Base-by-base conservation (phyloP, 345 rosid genomes). In the Lagerstroemia speciosa region DNA sequence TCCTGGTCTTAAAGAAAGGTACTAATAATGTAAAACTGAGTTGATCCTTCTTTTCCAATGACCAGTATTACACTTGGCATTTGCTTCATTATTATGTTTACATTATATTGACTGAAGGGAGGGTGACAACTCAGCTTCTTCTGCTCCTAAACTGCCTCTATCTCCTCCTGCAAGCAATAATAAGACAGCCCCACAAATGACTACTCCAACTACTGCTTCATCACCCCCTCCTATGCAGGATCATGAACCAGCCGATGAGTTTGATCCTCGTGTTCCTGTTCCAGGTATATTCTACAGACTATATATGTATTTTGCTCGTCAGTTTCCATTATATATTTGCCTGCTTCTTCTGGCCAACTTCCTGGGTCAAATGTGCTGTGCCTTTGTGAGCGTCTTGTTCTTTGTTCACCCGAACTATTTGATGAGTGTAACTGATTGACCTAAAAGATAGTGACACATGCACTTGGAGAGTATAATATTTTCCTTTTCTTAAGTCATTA, bases 241-340 rank as follows among this genome's bases (percentile, higher is more conserved):
- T 60, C 48, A 66, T 74, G 83, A 74, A 75, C 67, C 85, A 73
- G 74, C 69, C 67, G 93, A 91, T 89, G 97, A 89, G 78, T 91
- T 93, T 81, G 98, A 93, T 86, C 92, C 97, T 41, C 96, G 96
- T 3, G 74, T 84, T 70, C 79, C 91, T 22, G 67, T 77, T 79
- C 72, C 87, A 83, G 96, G 97, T 89, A 82, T 66, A 64, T 65
- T 10, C 19, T 19, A n/a, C 43, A 37, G 41, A 15, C 40, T n/a
- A 26, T n/a, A 65, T 72, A 40, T 34, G 17, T 19, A 58, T 30
- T 27, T 58, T 58, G 19, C 30, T 58, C 3, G 19, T 30, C 63
- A 14, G 34, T 58, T 27, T 30, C 15, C 63, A 29, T 27, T 12
- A 12, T 27, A 27, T 27, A 17, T 27, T 41, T 58, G 34, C 63